phyloP scores from a whole-genome alignment of 2,329 filamentous ascomycete genomes.

The Aspergillus fructus region DNA sequence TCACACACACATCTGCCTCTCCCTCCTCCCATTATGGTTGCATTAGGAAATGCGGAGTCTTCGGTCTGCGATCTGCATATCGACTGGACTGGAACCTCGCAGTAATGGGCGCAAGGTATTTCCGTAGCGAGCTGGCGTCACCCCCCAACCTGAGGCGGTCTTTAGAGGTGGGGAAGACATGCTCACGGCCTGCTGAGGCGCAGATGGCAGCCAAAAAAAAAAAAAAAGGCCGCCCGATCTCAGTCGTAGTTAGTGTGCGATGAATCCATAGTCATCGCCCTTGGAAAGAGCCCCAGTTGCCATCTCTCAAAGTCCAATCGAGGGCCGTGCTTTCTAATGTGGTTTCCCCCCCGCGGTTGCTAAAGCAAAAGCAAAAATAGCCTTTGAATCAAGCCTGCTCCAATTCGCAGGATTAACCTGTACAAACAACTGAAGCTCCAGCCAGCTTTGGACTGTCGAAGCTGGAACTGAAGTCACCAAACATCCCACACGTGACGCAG shows the following conservation, averaged over 20 bases:
- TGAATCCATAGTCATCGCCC: too few species aligned
- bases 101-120: background rate
- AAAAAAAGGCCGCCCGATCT: background rate
- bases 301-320: background rate
- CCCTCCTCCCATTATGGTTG: background rate
- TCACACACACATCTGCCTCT: background rate
- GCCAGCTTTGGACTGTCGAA: too few species aligned
- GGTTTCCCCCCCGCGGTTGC: background rate
- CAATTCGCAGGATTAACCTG: too few species aligned
- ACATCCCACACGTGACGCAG: constrained; percentile 22
- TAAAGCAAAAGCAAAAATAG: background rate
- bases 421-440: too few species aligned
- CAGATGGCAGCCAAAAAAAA: background rate
- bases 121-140: background rate
- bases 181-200: constrained; percentile 3
- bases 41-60: constrained; percentile 1
- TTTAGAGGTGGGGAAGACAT: constrained; percentile 8
- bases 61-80: constrained; percentile 3
- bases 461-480: too few species aligned
- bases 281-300: background rate
- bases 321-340: background rate
- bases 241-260: too few species aligned
- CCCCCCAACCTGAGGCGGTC: too few species aligned
- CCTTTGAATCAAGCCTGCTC: background rate
- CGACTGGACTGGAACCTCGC: constrained; percentile 12